Evolutionary conservation across 371 early-diverging fungal species (phyloP).

Genomic region (Mucor mucedo): DNA sequence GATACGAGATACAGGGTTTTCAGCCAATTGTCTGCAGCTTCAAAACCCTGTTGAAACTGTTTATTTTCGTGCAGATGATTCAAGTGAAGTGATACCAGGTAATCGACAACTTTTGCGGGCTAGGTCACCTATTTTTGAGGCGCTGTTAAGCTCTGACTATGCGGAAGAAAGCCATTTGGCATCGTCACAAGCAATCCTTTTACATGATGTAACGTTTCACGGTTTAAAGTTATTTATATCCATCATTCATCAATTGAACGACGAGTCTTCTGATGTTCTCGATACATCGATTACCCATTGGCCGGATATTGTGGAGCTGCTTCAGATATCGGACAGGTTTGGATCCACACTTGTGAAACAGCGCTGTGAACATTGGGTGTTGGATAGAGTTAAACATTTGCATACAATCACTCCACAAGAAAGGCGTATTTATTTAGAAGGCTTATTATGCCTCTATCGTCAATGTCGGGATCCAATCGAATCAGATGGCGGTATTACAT

Average conservation of each 20-base stretch:
- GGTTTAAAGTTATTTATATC: constrained; percentile 13
- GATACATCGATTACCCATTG: constrained; percentile 9
- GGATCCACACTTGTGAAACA: constrained; percentile 18
- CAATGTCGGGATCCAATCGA: constrained; percentile 31
- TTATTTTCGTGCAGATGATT: constrained; percentile 28
- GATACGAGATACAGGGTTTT: not conserved
- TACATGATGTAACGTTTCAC: constrained; percentile 33
- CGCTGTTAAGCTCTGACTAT: constrained; percentile 33
- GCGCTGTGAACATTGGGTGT: constrained; percentile 38
- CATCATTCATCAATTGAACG: constrained; percentile 18
- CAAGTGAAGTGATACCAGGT: constrained; percentile 7
- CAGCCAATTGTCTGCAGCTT: not conserved
- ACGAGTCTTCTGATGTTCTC: not conserved
- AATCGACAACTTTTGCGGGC: constrained; percentile 19
- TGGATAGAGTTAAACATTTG: constrained; percentile 11
- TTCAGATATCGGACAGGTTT: constrained; percentile 39
- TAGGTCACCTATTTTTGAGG: constrained; percentile 35
- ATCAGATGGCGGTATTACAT: constrained; percentile 27
- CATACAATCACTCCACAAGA: not conserved
- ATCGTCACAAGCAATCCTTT: constrained; percentile 16
- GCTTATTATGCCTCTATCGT: constrained; percentile 31
- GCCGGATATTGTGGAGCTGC: constrained; percentile 29
- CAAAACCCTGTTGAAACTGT: constrained; percentile 4
- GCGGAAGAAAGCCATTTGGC: constrained; percentile 17
- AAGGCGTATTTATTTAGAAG: constrained; percentile 18